phyloP scores from a whole-genome alignment of 768 basidiomycete genomes.

The Sarcodon aspratus region DNA sequence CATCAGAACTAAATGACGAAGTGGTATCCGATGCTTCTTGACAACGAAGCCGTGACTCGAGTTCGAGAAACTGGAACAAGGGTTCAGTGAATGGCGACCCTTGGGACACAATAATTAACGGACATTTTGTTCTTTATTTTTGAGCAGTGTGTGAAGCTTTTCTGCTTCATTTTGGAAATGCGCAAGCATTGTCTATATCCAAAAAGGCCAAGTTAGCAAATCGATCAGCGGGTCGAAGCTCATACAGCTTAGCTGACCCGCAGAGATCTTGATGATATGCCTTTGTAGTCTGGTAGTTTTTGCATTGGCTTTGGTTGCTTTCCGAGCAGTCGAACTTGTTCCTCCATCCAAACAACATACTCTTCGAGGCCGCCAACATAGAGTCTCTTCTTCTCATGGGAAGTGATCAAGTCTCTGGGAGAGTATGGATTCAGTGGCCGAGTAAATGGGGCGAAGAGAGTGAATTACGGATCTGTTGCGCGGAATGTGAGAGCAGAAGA shows the following conservation, averaged over 20 bases:
- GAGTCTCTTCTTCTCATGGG: conserved; percentile 67
- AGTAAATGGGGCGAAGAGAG: not conserved
- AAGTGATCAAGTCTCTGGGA: conserved; percentile 57
- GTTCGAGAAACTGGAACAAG: conserved; percentile 8
- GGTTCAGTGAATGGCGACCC: not conserved
- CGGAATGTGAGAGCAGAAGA: conserved; percentile 20
- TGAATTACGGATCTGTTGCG: conserved; percentile 50
- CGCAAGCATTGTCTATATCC: conserved; percentile 50
- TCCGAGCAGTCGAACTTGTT: conserved; percentile 43
- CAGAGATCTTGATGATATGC: conserved; percentile 52
- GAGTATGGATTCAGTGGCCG: conserved; percentile 1
- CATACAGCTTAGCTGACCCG: conserved; percentile 26
- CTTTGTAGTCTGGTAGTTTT: conserved; percentile 38
- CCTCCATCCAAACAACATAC: conserved; percentile 55
- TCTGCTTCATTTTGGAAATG: conserved; percentile 53
- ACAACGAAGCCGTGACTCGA: conserved; percentile 6
- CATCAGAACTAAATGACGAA: not conserved
- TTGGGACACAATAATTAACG: conserved; percentile 1
- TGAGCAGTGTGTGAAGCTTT: conserved; percentile 36
- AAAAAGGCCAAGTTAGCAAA: not conserved
- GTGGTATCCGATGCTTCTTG: not conserved
- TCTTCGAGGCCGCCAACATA: conserved; percentile 67
- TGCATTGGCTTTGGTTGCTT: conserved; percentile 34
- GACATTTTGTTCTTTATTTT: conserved; percentile 48
- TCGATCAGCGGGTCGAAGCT: not conserved